Evolutionary conservation across 2,329 filamentous ascomycete genomes (phyloP).

Genomic region (Esteya vermicola): DNA sequence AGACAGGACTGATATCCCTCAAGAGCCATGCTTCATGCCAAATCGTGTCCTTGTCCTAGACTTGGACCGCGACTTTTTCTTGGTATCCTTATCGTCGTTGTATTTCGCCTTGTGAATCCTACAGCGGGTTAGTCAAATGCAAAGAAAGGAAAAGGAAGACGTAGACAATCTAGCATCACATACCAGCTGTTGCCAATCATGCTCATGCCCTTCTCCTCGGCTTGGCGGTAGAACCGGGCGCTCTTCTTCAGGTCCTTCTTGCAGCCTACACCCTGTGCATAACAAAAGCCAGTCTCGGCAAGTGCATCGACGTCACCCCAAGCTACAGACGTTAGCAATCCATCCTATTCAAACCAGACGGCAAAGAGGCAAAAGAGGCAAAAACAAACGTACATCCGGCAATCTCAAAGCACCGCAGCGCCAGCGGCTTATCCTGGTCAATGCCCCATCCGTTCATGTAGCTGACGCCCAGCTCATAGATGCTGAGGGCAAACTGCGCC

Average conservation of each 20-base stretch:
- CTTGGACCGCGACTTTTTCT: conserved; percentile 60
- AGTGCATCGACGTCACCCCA: conserved; percentile 95
- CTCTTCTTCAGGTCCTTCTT: conserved; percentile 95
- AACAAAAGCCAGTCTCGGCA: conserved; percentile 90
- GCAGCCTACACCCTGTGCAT: conserved; percentile 81
- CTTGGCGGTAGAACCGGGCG: conserved; percentile 77
- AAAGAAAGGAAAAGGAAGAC: too few relatives aligned
- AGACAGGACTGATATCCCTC: too few relatives aligned
- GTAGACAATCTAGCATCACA: conserved; percentile 28
- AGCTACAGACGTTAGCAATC: conserved; percentile 25
- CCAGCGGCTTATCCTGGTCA: conserved; percentile 77
- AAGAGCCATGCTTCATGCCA: conserved; percentile 21
- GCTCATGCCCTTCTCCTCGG: conserved; percentile 84
- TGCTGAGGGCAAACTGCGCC: conserved; percentile 86
- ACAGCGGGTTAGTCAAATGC: not conserved
- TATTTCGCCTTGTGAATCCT: conserved; percentile 99
- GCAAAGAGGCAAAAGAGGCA: not conserved
- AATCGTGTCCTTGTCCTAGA: conserved; percentile 63
- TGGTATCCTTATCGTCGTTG: conserved; percentile 47
- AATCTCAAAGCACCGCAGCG: conserved; percentile 89
- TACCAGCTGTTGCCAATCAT: conserved; percentile 99
- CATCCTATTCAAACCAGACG: too few relatives aligned
- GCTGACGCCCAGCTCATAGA: conserved; percentile 91
- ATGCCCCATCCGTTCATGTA: conserved; percentile 99
- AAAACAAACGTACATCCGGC: conserved; percentile 52